Percentiles rank a stretch among this genome's conserved stretches.
Conservation (phyloP, 148 eudicot genomes). For the Diospyros kaki region DNA sequence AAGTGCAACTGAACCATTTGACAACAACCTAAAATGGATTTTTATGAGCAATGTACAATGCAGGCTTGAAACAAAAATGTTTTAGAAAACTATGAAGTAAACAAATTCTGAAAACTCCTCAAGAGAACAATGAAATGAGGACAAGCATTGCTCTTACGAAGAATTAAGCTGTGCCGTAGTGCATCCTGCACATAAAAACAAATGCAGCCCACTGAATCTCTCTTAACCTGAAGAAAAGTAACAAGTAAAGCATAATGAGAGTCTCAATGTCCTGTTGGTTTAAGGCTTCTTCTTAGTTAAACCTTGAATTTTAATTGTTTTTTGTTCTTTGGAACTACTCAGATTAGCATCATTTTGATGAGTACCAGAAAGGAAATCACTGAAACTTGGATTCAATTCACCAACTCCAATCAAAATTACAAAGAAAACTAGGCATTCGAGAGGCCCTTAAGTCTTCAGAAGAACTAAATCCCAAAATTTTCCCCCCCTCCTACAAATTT, state of each 20-base stretch:
- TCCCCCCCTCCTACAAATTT: too few relatives aligned
- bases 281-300: neutral
- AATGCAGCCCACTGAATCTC: constrained; percentile 99
- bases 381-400: too few relatives aligned
- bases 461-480: too few relatives aligned
- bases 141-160: constrained; percentile 48
- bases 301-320: neutral
- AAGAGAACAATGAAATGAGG: constrained; percentile 5
- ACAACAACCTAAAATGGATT: constrained; percentile 7
- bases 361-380: too few relatives aligned
- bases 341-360: neutral
- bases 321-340: neutral
- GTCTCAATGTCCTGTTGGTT: neutral
- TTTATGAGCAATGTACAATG: neutral
- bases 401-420: too few relatives aligned
- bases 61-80: neutral
- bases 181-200: constrained; percentile 93
- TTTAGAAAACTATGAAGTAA: neutral
- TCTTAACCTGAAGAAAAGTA: constrained; percentile 60
- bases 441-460: too few relatives aligned
- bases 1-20: constrained; percentile 1
- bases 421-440: too few relatives aligned
- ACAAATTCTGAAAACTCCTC: neutral
- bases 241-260: constrained; percentile 10
- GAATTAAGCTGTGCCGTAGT: constrained; percentile 96